A percentile compares a stretch with the other conserved stretches of the same genome.
These are phyloP conservation scores for Fusarium musae DNA, from an alignment of 2,329 filamentous ascomycete genomes.

Conservation along the genomic window DNA sequence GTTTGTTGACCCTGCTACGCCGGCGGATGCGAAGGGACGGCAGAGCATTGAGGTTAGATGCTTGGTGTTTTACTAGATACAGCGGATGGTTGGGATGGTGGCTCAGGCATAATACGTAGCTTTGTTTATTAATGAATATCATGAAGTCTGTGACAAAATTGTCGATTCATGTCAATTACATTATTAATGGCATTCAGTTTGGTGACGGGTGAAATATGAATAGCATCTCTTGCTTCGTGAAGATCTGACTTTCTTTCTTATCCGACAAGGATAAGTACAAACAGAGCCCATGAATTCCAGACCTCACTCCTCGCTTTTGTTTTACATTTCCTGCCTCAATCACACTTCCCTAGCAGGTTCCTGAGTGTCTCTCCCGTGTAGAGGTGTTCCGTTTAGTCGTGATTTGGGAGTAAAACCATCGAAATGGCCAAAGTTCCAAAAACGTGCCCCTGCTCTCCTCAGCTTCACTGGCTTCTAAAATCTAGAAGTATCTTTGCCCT, in stretches of 20 bases:
- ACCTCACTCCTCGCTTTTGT: fast-evolving
- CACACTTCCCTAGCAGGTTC: fast-evolving
- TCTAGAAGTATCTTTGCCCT: too few relatives aligned
- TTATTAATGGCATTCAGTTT: fast-evolving
- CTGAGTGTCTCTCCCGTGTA: fast-evolving
- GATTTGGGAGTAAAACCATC: background rate
- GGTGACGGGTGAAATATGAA: fast-evolving
- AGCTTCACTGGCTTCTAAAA: background rate
- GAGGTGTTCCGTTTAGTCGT: background rate
- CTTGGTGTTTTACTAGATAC: constrained; percentile 37
- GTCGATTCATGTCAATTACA: fast-evolving
- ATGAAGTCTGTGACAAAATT: background rate
- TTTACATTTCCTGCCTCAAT: too few relatives aligned
- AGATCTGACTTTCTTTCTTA: background rate
- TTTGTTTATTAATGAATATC: background rate
- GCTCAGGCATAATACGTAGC: background rate
- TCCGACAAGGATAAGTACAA: background rate
- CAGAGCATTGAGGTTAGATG: constrained; percentile 44
- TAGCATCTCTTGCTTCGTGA: background rate
- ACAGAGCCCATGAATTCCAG: background rate
- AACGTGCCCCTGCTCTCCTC: fast-evolving
- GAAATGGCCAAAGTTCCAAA: fast-evolving
- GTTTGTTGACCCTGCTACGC: constrained; percentile 39
- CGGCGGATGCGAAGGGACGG: constrained; percentile 32
- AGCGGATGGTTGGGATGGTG: background rate